phyloP scores from a whole-genome alignment of 441 rosid genomes.

The Rhodomyrtus psidioides region DNA sequence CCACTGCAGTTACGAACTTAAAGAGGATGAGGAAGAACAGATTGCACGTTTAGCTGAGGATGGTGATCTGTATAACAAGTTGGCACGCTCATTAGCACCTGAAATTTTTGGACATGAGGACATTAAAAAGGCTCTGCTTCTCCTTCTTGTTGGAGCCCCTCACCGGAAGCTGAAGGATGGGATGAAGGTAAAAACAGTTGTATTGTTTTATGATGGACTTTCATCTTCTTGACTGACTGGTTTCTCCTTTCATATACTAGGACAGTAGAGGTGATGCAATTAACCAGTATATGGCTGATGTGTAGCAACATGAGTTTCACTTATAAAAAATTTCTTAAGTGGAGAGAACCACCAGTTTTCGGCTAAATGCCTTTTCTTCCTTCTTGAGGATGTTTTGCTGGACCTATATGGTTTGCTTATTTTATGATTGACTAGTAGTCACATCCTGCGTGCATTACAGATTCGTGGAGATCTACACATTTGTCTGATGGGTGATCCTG shows the following conservation, averaged over 20 bases:
- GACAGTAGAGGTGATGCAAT: background rate
- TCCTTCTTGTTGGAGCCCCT: constrained; percentile 98
- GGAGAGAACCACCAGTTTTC: background rate
- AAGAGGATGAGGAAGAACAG: constrained; percentile 84
- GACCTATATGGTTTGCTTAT: background rate
- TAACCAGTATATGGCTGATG: background rate
- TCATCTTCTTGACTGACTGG: background rate
- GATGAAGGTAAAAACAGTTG: constrained; percentile 68
- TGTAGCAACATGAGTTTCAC: background rate
- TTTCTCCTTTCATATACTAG: background rate
- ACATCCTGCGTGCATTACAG: constrained; percentile 28
- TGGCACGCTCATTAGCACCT: constrained; percentile 90
- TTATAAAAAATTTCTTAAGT: background rate
- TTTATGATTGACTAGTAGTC: background rate
- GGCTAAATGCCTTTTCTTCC: background rate
- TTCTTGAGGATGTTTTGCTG: background rate
- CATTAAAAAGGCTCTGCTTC: constrained; percentile 90
- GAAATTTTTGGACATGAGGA: constrained; percentile 99
- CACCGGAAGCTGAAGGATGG: constrained; percentile 95
- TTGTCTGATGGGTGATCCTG: constrained; percentile 99
- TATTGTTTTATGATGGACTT: background rate
- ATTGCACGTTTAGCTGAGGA: constrained; percentile 90
- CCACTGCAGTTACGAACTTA: constrained; percentile 70
- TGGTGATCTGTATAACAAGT: constrained; percentile 93
- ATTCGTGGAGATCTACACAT: constrained; percentile 97